phyloP scores from a whole-genome alignment of 2,329 filamentous ascomycete species.

The Dothiorella sarmentorum region DNA sequence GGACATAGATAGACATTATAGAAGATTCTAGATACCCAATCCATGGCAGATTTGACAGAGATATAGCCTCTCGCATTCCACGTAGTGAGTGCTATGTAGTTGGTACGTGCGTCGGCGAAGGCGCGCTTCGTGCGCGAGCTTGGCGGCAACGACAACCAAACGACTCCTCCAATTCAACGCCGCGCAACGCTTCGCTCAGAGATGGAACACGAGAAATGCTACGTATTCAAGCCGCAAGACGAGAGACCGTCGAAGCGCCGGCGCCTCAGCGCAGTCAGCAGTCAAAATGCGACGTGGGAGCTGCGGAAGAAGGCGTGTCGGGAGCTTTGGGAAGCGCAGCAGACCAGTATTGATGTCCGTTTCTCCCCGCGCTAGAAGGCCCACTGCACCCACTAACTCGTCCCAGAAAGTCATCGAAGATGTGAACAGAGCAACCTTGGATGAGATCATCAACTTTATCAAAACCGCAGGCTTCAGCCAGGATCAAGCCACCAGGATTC shows the following conservation, averaged over 20 bases:
- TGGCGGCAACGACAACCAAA: background rate
- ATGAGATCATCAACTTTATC: constrained; percentile 39
- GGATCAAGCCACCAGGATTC: constrained; percentile 49
- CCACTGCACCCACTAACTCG: background rate
- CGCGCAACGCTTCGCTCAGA: background rate
- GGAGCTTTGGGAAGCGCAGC: constrained; percentile 61
- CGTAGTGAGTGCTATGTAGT: too few relatives aligned
- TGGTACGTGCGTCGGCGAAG: constrained; percentile 14
- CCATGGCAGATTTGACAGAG: background rate
- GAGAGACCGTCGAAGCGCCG: constrained; percentile 41
- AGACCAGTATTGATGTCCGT: constrained; percentile 59
- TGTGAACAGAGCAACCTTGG: constrained; percentile 39
- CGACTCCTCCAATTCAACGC: background rate
- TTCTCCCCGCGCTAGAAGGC: background rate
- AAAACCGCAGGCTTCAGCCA: constrained; percentile 26
- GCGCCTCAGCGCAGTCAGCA: constrained; percentile 31
- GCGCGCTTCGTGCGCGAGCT: constrained; percentile 1
- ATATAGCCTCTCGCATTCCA: too few relatives aligned
- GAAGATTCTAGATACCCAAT: background rate
- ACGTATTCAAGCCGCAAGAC: constrained; percentile 41
- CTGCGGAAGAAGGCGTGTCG: constrained; percentile 60
- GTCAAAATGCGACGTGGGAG: constrained; percentile 33
- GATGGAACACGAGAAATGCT: constrained; percentile 51
- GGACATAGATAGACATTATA: background rate
- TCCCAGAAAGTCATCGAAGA: constrained; percentile 37